Conservation (phyloP, 164 flowering plant genomes). For the Houttuynia cordata region DNA sequence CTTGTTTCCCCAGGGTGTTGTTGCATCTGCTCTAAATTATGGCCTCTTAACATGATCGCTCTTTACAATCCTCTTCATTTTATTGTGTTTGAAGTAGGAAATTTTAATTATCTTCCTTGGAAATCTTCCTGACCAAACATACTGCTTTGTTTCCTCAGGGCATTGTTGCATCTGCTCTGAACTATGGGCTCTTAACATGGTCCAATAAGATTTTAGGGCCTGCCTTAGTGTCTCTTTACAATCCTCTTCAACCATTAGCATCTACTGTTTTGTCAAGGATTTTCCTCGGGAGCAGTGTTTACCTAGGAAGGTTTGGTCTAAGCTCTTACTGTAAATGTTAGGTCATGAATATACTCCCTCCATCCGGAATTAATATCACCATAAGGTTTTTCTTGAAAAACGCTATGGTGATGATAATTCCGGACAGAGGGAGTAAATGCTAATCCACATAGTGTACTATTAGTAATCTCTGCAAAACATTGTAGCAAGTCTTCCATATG, state of each 20-base stretch:
- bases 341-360: too few species aligned
- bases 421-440: too few species aligned
- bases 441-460: too few species aligned
- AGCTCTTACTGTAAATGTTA: background rate
- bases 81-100: too few species aligned
- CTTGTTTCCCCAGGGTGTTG: constrained; percentile 48
- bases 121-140: too few species aligned
- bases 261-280: constrained; percentile 80
- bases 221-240: constrained; percentile 79
- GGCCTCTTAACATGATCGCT: constrained; percentile 91
- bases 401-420: too few species aligned
- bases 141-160: constrained; percentile 41
- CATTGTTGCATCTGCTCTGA: constrained; percentile 78
- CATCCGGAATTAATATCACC: too few species aligned
- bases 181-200: constrained; percentile 89
- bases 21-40: constrained; percentile 89
- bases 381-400: too few species aligned
- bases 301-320: constrained; percentile 67
- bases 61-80: constrained; percentile 93
- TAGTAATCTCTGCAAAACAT: too few species aligned
- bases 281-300: constrained; percentile 88
- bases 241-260: constrained; percentile 90
- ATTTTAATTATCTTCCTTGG: too few species aligned
- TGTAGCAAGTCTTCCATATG: too few species aligned
- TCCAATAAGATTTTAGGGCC: constrained; percentile 90